Evolutionary conservation across 306 rosid genomes (phyloP), one percentile per base, ranked within the genome.

Genomic region (Dryas octopetala): DNA sequence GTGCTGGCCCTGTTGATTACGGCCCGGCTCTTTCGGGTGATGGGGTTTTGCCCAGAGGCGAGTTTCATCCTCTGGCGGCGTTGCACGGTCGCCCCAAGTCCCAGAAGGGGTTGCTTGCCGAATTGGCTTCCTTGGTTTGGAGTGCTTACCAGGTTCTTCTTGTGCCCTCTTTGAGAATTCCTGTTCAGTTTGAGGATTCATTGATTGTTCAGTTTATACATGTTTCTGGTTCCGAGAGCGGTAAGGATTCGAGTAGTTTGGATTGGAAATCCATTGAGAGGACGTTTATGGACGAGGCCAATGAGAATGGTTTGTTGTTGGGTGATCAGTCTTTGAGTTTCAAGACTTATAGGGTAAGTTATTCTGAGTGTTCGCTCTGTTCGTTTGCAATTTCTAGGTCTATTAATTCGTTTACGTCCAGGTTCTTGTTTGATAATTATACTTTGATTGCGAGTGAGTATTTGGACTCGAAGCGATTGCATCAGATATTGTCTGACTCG

Each of bases 381-480:
- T 79, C 98, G 0, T 92, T 86, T 7, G 99, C 99, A 0, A 74
- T 96, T 68, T 86, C 97, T 2, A 76, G 92, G 76, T 81, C 99
- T 16, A 85, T 81, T 14, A 89, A 88, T 77, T 90, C 99, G 6
- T 96, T 80, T 46, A 96, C 98, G 1, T 92, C 99, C 4, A 86
- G 99, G 87, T 96, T 89, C 73, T 70, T 96, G 85, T 96, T 96
- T 75, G 90, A 86, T 66, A 96, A 96, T 70, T 89, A 92, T 74
- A 96, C 99, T 60, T 75, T 96, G 91, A 89, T 96, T 69, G 99
- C 88, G 79, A 96, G 89, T 41, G 99, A 96, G 88, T 92, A 96
- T 84, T 84, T 96, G 92, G 99, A 96, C 60, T 92, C 98, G 0
- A 96, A 88, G 86, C 78, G 89, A 15, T 70, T 96, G 90, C 97